A percentile compares a stretch with the other conserved stretches of the same genome.
Evolutionary conservation across 73 alveolate genomes (phyloP).

Genomic region (Paramecium sonneborni): DNA sequence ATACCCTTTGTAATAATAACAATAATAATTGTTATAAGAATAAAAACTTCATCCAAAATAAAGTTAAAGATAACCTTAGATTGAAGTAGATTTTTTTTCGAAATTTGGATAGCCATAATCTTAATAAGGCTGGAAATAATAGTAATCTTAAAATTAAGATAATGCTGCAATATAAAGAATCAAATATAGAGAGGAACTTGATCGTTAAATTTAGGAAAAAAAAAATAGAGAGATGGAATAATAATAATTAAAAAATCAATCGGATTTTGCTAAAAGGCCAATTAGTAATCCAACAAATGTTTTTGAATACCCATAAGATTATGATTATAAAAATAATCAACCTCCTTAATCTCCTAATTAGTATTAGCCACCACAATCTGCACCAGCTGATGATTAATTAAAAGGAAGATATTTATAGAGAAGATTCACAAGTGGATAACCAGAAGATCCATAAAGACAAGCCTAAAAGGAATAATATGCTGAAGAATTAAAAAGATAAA

Average conservation of each 20-base stretch:
- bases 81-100: slow-evolving; percentile 37
- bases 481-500: slow-evolving; percentile 44
- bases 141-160: background rate
- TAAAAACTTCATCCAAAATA: background rate
- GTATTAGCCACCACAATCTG: slow-evolving; percentile 8
- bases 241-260: background rate
- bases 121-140: slow-evolving; percentile 30
- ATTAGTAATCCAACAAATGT: slow-evolving; percentile 13
- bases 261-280: background rate
- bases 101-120: slow-evolving; percentile 41
- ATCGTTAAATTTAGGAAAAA: slow-evolving; percentile 25
- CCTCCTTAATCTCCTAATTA: slow-evolving; percentile 23
- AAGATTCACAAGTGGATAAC: slow-evolving; percentile 47
- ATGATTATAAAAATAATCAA: background rate
- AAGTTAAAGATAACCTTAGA: background rate
- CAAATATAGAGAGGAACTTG: slow-evolving; percentile 55
- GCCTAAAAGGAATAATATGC: slow-evolving; percentile 47
- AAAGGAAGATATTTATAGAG: background rate
- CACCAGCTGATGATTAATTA: background rate
- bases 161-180: background rate
- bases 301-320: background rate
- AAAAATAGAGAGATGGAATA: slow-evolving; percentile 10
- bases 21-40: background rate
- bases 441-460: slow-evolving; percentile 12
- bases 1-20: background rate